Conservation (phyloP, 2,329 filamentous ascomycete genomes). For the Sporothrix euskadiensis region DNA sequence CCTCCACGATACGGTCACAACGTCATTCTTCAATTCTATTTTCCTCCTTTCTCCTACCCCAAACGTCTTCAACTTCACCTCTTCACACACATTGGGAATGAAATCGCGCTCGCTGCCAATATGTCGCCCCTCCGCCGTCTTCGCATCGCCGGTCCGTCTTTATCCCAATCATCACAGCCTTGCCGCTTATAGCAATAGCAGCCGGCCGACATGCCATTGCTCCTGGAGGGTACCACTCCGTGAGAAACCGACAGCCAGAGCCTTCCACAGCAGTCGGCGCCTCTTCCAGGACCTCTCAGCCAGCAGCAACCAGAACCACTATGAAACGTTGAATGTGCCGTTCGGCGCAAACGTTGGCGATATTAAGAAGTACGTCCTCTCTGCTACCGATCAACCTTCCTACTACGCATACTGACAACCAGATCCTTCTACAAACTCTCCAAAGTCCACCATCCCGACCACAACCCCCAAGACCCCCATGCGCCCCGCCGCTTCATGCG, state of each 20-base stretch:
- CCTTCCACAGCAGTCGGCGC: slow-evolving; percentile 39
- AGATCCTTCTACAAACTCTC: slow-evolving; percentile 87
- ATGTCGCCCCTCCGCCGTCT: slow-evolving; percentile 38
- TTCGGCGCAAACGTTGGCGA: slow-evolving; percentile 69
- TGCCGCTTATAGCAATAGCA: slow-evolving; percentile 18
- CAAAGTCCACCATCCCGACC: slow-evolving; percentile 89
- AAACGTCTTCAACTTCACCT: not conserved
- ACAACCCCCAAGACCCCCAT: slow-evolving; percentile 72
- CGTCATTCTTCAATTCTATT: too few species aligned
- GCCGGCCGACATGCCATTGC: slow-evolving; percentile 19
- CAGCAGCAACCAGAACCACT: slow-evolving; percentile 61
- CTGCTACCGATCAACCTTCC: not conserved
- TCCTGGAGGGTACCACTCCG: not conserved
- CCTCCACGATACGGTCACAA: not conserved
- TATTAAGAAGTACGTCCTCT: slow-evolving; percentile 71
- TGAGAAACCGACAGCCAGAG: not conserved
- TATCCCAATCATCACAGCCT: slow-evolving; percentile 17
- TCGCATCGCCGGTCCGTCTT: slow-evolving; percentile 27
- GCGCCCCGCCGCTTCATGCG: slow-evolving; percentile 76
- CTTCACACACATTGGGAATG: slow-evolving; percentile 56
- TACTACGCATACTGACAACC: not conserved
- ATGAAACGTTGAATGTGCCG: slow-evolving; percentile 75
- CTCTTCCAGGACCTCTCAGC: slow-evolving; percentile 36
- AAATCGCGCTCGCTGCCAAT: slow-evolving; percentile 46
- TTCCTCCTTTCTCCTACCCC: not conserved